Percentiles rank a stretch among this genome's conserved stretches.
Evolutionary conservation across 495 filamentous ascomycete species (phyloP).

Genomic region (Chaetomium cochliodes): DNA sequence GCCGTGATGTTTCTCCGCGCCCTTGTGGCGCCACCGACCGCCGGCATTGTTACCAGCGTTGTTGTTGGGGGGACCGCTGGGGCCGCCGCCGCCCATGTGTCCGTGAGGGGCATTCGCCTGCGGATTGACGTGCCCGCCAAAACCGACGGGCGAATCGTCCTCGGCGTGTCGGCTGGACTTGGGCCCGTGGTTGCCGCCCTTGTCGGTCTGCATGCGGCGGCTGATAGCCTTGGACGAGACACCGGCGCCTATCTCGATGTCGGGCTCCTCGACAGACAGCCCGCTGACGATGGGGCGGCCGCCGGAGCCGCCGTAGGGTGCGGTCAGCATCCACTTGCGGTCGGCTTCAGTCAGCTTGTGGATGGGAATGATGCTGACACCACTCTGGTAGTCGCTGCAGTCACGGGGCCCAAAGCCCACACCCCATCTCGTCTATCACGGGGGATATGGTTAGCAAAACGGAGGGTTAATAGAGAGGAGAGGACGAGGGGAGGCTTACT

Average conservation of each 20-base stretch:
- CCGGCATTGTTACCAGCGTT: constrained; percentile 40
- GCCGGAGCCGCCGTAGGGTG: constrained; percentile 89
- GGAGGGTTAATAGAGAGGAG: neutral
- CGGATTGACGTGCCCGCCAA: constrained; percentile 21
- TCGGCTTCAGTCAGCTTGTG: constrained; percentile 91
- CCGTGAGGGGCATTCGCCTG: constrained; percentile 45
- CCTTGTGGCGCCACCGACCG: constrained; percentile 40
- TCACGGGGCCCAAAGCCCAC: constrained; percentile 97
- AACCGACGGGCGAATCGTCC: constrained; percentile 48
- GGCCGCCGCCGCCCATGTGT: constrained; percentile 43
- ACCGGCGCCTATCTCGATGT: constrained; percentile 96
- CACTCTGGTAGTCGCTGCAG: constrained; percentile 91
- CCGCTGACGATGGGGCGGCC: constrained; percentile 76
- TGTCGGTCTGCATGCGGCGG: constrained; percentile 75
- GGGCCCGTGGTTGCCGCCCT: constrained; percentile 69
- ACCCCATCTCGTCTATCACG: constrained; percentile 81
- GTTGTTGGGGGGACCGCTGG: constrained; percentile 31
- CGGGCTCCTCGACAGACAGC: constrained; percentile 91
- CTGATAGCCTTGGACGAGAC: constrained; percentile 95
- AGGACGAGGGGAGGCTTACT: constrained; percentile 52
- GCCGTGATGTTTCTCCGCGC: constrained; percentile 48
- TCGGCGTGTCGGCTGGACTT: constrained; percentile 60
- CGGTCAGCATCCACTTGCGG: constrained; percentile 93
- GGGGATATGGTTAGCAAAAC: neutral
- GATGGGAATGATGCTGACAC: constrained; percentile 91